A percentile compares a stretch with the other conserved stretches of the same genome.
phyloP scores from a whole-genome alignment of 1,139 yeast species.

The Insectozyma bohioensis region DNA sequence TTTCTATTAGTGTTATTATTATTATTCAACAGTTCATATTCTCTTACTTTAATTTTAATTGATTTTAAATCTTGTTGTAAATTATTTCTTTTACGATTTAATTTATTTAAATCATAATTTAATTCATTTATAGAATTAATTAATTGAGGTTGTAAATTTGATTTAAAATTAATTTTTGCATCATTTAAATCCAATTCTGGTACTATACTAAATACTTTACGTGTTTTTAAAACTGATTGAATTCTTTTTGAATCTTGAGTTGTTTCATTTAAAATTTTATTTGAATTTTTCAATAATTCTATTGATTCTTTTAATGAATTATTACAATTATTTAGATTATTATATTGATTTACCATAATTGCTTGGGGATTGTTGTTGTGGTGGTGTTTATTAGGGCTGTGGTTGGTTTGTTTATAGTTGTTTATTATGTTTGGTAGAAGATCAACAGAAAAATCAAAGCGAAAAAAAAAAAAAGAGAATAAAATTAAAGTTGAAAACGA shows the following conservation, averaged over 20 bases:
- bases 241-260: constrained; percentile 37
- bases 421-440: neutral
- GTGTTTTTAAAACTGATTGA: constrained; percentile 32
- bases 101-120: constrained; percentile 25
- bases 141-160: constrained; percentile 38
- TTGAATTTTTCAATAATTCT: constrained; percentile 29
- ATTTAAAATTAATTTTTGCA: constrained; percentile 33
- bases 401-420: neutral
- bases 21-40: too few species aligned
- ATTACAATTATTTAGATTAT: constrained; percentile 24
- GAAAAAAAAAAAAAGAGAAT: neutral
- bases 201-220: constrained; percentile 41
- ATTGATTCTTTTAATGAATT: constrained; percentile 32
- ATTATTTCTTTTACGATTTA: constrained; percentile 25
- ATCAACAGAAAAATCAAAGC: neutral
- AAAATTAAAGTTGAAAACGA: neutral
- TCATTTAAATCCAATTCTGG: constrained; percentile 42
- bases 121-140: constrained; percentile 18
- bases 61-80: constrained; percentile 30
- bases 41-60: too few species aligned
- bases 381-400: too few species aligned
- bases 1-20: too few species aligned
- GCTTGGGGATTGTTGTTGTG: neutral
- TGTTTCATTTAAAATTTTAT: constrained; percentile 28
- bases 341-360: constrained; percentile 2